These are phyloP conservation scores for Colletotrichum sp. DNA, from an alignment of 2,329 filamentous ascomycete species.

Conservation along the genomic window DNA sequence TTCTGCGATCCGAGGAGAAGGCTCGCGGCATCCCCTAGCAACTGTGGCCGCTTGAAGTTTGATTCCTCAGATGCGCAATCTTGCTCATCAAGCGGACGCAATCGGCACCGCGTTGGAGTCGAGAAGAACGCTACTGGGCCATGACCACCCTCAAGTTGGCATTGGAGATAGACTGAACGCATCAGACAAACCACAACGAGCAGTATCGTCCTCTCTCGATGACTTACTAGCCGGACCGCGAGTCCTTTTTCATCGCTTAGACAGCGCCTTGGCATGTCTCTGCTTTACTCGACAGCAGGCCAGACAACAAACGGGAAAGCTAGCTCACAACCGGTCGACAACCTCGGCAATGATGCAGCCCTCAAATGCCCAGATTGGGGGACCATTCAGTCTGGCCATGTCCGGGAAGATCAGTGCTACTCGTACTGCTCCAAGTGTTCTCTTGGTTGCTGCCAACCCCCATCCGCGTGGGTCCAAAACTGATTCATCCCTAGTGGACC, in stretches of 20 bases:
- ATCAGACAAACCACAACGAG: background rate
- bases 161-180: background rate
- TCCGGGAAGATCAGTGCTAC: background rate
- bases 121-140: background rate
- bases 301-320: background rate
- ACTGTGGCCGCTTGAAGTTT: background rate
- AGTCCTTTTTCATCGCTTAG: background rate
- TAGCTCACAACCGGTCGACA: background rate
- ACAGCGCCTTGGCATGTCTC: background rate
- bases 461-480: background rate
- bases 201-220: background rate
- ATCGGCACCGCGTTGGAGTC: background rate
- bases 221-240: background rate
- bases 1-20: background rate
- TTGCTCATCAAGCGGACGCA: background rate
- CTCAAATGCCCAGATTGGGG: background rate
- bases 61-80: background rate
- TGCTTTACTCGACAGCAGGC: background rate
- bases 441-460: background rate
- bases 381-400: background rate
- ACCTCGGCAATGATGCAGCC: background rate
- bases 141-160: background rate
- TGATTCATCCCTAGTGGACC: background rate
- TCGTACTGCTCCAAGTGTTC: background rate
- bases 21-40: background rate